Evolutionary conservation across 1,139 yeast genomes (phyloP).

Genomic region (Yamadazyma diospyri): DNA sequence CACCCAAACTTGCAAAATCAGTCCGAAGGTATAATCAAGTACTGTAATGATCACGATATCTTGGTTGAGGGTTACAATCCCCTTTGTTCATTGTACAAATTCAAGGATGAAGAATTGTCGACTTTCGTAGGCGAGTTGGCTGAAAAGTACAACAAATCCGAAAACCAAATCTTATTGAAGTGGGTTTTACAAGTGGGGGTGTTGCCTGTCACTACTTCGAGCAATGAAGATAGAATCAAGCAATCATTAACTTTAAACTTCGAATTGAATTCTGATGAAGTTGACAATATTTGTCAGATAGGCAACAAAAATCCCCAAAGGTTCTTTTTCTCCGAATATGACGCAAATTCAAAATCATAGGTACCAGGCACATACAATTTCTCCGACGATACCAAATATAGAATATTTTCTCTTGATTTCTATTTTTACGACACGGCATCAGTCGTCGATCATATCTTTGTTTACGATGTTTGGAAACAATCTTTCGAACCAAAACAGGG

Average conservation of each 20-base stretch:
- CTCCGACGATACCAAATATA: too few species aligned
- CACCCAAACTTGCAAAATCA: conserved; percentile 41
- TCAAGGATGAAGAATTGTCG: conserved; percentile 19
- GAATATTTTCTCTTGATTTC: background rate
- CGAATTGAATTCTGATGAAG: conserved; percentile 22
- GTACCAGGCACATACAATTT: too few species aligned
- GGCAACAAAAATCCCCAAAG: conserved; percentile 21
- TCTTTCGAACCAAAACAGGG: too few species aligned
- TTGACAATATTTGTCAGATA: conserved; percentile 20
- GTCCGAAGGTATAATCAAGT: conserved; percentile 27
- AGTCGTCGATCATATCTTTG: too few species aligned
- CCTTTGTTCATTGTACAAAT: conserved; percentile 35
- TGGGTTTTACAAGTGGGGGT: conserved; percentile 65
- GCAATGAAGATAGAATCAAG: conserved; percentile 53
- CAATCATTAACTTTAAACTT: conserved; percentile 55
- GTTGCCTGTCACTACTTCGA: conserved; percentile 70
- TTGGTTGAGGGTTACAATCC: conserved; percentile 40
- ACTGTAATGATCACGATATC: conserved; percentile 24
- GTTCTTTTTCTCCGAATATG: conserved; percentile 3
- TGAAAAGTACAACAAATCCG: conserved; percentile 52
- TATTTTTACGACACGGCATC: background rate
- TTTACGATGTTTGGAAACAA: too few species aligned
- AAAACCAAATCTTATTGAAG: conserved; percentile 61
- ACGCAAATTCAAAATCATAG: background rate
- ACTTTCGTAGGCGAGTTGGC: conserved; percentile 25